These are phyloP conservation scores for Lentinula edodes DNA, from an alignment of 768 basidiomycete species.

Conservation along the genomic window DNA sequence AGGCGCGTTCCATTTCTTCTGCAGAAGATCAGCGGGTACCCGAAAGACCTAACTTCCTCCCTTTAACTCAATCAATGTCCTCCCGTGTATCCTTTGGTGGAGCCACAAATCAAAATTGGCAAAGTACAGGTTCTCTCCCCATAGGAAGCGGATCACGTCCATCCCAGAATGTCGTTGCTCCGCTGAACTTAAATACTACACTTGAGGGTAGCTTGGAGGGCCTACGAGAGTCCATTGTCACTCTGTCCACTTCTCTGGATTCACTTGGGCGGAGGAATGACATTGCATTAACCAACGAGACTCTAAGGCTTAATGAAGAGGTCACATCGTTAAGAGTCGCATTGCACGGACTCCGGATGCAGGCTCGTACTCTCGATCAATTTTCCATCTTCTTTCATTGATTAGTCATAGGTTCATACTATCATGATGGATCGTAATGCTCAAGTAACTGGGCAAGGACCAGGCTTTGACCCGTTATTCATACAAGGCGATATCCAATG, in stretches of 20 bases:
- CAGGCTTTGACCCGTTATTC: not conserved
- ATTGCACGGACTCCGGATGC: conserved; percentile 74
- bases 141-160: not conserved
- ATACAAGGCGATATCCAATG: not conserved
- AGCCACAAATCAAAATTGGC: conserved; percentile 7
- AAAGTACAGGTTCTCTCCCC: conserved; percentile 9
- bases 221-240: conserved; percentile 54
- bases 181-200: conserved; percentile 55
- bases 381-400: conserved; percentile 5
- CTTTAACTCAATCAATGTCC: not conserved
- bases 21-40: not conserved
- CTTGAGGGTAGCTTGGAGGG: conserved; percentile 57
- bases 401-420: conserved; percentile 45
- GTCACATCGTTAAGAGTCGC: conserved; percentile 61
- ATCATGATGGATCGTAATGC: conserved; percentile 76
- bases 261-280: conserved; percentile 58
- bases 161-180: conserved; percentile 36
- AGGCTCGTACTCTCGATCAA: conserved; percentile 38
- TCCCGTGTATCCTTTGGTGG: not conserved
- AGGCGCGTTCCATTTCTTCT: not conserved
- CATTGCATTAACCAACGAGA: conserved; percentile 65
- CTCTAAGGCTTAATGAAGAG: conserved; percentile 68
- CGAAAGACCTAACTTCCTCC: not conserved
- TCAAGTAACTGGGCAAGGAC: conserved; percentile 41
- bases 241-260: conserved; percentile 55